Conservation (phyloP, 805 yeast species). For the Candida methanosorbosa region DNA sequence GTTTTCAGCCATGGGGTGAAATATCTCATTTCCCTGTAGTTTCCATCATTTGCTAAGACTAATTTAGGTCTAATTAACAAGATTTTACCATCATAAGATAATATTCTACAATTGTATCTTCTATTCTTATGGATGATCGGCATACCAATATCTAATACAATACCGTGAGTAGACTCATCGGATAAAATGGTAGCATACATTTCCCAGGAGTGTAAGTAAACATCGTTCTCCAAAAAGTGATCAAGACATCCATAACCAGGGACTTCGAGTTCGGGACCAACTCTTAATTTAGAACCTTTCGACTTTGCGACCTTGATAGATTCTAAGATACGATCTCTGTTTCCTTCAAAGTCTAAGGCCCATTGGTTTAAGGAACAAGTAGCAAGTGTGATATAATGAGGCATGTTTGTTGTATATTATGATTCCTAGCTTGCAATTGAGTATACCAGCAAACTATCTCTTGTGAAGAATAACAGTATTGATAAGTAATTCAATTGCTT, state of each 20-base stretch:
- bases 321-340: slow-evolving; percentile 80
- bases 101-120: slow-evolving; percentile 83
- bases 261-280: slow-evolving; percentile 94
- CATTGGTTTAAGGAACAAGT: slow-evolving; percentile 96
- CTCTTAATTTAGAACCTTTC: slow-evolving; percentile 72
- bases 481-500: too few relatives aligned
- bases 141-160: slow-evolving; percentile 88
- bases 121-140: slow-evolving; percentile 84
- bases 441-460: too few relatives aligned
- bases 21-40: slow-evolving; percentile 94
- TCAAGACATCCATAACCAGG: slow-evolving; percentile 93
- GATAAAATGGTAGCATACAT: slow-evolving; percentile 72
- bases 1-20: slow-evolving; percentile 92
- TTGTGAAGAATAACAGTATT: too few relatives aligned
- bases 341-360: slow-evolving; percentile 98
- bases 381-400: slow-evolving; percentile 79
- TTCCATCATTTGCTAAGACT: slow-evolving; percentile 94
- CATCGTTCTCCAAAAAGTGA: slow-evolving; percentile 86
- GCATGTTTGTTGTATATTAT: too few relatives aligned
- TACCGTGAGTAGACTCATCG: slow-evolving; percentile 61
- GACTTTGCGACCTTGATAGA: slow-evolving; percentile 72
- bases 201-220: slow-evolving; percentile 90
- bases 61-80: slow-evolving; percentile 86
- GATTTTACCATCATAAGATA: slow-evolving; percentile 73
- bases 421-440: not conserved